phyloP scores from a whole-genome alignment of 2,329 filamentous ascomycete species.

The Colletotrichum zoysiae region DNA sequence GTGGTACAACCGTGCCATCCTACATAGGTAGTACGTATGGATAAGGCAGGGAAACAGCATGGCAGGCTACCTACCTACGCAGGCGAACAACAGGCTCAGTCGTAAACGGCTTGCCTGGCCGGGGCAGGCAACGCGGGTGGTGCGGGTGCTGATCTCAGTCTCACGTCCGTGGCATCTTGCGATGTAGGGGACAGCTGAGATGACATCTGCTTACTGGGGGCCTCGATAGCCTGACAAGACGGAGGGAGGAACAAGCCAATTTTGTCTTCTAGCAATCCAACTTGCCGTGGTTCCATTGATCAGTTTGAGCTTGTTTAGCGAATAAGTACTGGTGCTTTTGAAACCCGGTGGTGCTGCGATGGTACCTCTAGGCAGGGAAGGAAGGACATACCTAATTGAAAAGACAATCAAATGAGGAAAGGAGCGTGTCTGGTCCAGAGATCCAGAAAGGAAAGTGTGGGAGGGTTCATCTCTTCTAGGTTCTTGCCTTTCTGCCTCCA shows the following conservation, averaged over 20 bases:
- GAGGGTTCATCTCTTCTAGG: not conserved
- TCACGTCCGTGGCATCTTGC: not conserved
- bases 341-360: not conserved
- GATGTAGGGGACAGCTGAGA: not conserved
- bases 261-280: conserved; percentile 25
- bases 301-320: conserved; percentile 7
- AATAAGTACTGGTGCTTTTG: no score
- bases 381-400: conserved; percentile 1
- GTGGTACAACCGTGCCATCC: conserved; percentile 26
- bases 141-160: not conserved
- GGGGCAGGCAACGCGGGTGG: not conserved
- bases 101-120: not conserved
- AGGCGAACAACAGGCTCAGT: conserved; percentile 16
- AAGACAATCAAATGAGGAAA: not conserved
- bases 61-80: conserved; percentile 1
- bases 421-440: no score
- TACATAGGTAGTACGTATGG: conserved; percentile 7
- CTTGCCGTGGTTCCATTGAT: conserved; percentile 6
- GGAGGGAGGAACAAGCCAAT: not conserved
- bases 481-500: not conserved
- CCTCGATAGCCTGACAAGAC: not conserved
- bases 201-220: not conserved
- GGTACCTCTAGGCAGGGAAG: not conserved
- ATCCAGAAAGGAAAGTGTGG: no score
- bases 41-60: conserved; percentile 13